phyloP scores from a whole-genome alignment of 164 flowering plant species.

The Chimonanthus praecox region DNA sequence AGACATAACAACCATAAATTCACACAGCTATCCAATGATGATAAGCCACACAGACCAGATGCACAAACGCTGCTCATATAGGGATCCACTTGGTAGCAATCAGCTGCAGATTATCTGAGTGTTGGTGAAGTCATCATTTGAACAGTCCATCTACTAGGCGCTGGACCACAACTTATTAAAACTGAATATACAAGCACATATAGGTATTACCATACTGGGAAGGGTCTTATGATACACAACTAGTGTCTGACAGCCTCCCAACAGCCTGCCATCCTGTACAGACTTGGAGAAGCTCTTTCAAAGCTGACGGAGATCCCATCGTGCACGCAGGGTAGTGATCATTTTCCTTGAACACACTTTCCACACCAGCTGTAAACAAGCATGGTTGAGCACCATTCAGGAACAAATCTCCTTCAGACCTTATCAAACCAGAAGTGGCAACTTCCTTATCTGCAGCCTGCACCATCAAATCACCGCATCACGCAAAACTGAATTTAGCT shows the following conservation, averaged over 20 bases:
- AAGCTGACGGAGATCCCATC: too few species aligned
- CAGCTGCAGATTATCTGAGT: not conserved
- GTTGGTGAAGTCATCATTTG: not conserved
- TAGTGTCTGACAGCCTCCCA: not conserved
- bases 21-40: not conserved
- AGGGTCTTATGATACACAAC: not conserved
- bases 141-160: not conserved
- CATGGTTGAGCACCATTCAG: not conserved
- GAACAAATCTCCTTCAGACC: constrained; percentile 39
- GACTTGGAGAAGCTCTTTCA: not conserved
- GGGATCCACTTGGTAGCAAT: not conserved
- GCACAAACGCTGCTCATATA: not conserved
- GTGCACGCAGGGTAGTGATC: not conserved
- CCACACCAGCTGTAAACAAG: not conserved
- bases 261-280: not conserved
- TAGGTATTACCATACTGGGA: not conserved
- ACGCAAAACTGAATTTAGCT: not conserved
- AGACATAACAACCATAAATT: not conserved
- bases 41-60: not conserved
- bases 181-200: not conserved
- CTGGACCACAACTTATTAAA: not conserved
- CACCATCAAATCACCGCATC: not conserved
- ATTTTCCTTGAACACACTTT: not conserved
- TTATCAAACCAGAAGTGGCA: constrained; percentile 25
- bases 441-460: constrained; percentile 37